Base-by-base conservation (phyloP, 192 early-diverging fungal species). In the Umbelopsis sp. region DNA sequence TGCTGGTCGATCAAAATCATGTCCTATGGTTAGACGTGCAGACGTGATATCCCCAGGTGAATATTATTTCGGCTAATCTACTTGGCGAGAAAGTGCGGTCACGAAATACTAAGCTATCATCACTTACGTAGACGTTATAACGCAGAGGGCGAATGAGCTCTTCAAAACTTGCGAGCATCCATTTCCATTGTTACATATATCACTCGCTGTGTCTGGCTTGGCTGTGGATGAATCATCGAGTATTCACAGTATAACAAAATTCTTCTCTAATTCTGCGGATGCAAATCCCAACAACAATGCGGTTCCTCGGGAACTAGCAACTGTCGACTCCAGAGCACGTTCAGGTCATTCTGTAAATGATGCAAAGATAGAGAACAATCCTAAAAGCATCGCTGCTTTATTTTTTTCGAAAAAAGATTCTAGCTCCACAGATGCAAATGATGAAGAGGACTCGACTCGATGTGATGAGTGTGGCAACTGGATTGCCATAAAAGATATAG, bases 381-480 rank as follows among this genome's bases (percentile, higher is more conserved):
- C 5, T 2, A 59, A 52, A 59, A n/a, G 66, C 29, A 45, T 47
- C 16, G 41, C 34, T 22, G 34, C 34, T 4, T 53, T 38, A 21
- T 32, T 50, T 50, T 17, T 51, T 22, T 25, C 45, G 4, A 7
- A 52, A 69, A 20, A 9, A 32, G 26, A 62, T 7, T 17, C 31
- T 34, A 7, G 25, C 3, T 32, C 56, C 0, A 17, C 56, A 6
- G 31, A 59, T 31, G 14, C 29, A 7, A 12, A 31, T 20, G 45
- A 17, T 49, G 5, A 7, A 26, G 56, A 62, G 1, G 56, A 26
- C 3, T 4, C 16, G 8, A 62, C 56, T n/a, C 26, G 31, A 20
- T 68, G 70, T 74, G 77, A 70, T 45, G 36, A 71, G 54, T 83
- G 82, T 22, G 21, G 71, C 45, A 26, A 78, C 45, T 41, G 43